Conservation (phyloP, 495 filamentous ascomycete genomes). For the Pyrenopolyporus hunteri region DNA sequence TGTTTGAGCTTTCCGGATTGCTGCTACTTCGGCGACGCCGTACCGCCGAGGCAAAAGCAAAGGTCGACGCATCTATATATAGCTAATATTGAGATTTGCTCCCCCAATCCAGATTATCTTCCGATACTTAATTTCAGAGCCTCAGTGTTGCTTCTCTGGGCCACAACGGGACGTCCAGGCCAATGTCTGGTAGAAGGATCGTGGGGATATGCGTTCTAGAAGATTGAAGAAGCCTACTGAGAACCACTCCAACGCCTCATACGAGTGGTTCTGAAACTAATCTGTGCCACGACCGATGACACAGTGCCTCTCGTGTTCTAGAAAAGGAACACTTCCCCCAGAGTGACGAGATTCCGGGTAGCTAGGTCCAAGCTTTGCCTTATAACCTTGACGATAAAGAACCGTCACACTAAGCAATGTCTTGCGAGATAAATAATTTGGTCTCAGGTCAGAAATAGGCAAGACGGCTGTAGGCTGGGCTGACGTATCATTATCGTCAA, state of each 20-base stretch:
- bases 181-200: background rate
- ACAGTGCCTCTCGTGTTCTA: background rate
- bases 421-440: background rate
- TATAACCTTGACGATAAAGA: no score
- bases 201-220: background rate
- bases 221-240: background rate
- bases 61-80: conserved; percentile 8
- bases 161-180: background rate
- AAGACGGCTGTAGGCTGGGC: no score
- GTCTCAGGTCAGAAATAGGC: background rate
- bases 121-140: background rate
- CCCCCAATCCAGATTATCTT: conserved; percentile 11
- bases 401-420: no score
- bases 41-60: conserved; percentile 8
- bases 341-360: background rate
- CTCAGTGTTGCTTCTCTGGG: background rate
- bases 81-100: background rate
- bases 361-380: background rate
- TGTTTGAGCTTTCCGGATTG: conserved; percentile 6
- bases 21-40: conserved; percentile 21
- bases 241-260: background rate
- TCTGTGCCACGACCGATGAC: background rate
- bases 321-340: background rate
- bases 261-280: background rate
- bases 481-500: background rate